phyloP scores from a whole-genome alignment of 1,284 basidiomycete genomes.

The Neolentinus lepideus region DNA sequence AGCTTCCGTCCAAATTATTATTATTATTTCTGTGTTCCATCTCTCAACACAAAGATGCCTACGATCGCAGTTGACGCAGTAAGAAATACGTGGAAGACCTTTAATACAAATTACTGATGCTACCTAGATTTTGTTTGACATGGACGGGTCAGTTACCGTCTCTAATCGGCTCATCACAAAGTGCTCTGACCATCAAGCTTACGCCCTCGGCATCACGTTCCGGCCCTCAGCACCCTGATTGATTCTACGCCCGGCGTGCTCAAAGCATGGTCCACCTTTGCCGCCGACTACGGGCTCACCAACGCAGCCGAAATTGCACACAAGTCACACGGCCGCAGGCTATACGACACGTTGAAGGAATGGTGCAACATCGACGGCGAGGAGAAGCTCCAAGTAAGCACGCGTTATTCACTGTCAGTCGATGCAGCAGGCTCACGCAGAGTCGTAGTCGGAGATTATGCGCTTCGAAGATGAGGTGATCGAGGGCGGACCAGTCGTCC shows the following conservation, averaged over 20 bases:
- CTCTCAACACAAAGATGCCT: constrained; percentile 16
- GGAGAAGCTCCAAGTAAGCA: constrained; percentile 40
- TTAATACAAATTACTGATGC: constrained; percentile 4
- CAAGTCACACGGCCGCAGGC: constrained; percentile 64
- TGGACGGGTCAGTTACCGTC: constrained; percentile 49
- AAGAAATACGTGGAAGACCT: constrained; percentile 12
- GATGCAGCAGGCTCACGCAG: too few species aligned
- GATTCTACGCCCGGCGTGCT: constrained; percentile 67
- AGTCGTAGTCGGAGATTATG: constrained; percentile 48
- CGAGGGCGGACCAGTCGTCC: constrained; percentile 44
- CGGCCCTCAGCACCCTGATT: constrained; percentile 46
- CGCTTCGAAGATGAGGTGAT: constrained; percentile 64
- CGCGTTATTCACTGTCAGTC: constrained; percentile 2
- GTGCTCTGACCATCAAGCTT: not conserved
- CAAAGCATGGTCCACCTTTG: constrained; percentile 56
- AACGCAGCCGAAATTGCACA: constrained; percentile 41
- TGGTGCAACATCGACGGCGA: constrained; percentile 58
- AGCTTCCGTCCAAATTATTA: too few species aligned
- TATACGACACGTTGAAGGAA: constrained; percentile 66
- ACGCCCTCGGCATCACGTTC: constrained; percentile 1
- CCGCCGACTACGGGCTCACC: constrained; percentile 43
- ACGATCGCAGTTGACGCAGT: constrained; percentile 43
- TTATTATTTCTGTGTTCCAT: not conserved
- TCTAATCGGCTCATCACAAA: not conserved
- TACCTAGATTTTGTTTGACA: constrained; percentile 55